Conservation (phyloP, 2,329 filamentous ascomycete species). For the Stagonosporopsis tanaceti region DNA sequence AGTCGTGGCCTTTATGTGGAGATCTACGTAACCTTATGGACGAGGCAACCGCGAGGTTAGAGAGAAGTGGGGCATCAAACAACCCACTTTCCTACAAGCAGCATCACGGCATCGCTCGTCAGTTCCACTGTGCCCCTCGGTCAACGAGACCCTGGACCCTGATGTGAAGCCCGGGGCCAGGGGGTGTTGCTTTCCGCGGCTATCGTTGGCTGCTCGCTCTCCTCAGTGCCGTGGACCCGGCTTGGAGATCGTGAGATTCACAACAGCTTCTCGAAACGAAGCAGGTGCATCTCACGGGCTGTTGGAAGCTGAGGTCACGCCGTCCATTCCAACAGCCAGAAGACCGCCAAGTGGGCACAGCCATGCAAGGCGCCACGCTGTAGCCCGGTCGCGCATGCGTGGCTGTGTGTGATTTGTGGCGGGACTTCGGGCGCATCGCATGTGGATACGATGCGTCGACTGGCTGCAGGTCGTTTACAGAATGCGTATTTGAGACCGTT, state of each 20-base stretch:
- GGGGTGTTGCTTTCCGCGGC: neutral
- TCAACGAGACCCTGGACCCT: conserved; percentile 12
- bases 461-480: conserved; percentile 13
- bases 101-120: conserved; percentile 19
- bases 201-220: conserved; percentile 5
- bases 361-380: conserved; percentile 24
- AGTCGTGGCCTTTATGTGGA: conserved; percentile 13
- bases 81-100: conserved; percentile 5
- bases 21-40: conserved; percentile 9
- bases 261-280: conserved; percentile 16
- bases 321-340: conserved; percentile 7
- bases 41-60: conserved; percentile 14
- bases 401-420: conserved; percentile 26
- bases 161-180: conserved; percentile 4
- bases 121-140: conserved; percentile 17
- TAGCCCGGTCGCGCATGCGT: conserved; percentile 17
- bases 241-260: conserved; percentile 15
- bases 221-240: conserved; percentile 16
- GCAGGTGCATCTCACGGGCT: conserved; percentile 10
- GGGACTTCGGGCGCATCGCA: conserved; percentile 13
- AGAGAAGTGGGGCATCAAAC: conserved; percentile 15
- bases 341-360: conserved; percentile 21
- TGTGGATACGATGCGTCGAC: conserved; percentile 15
- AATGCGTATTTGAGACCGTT: conserved; percentile 16
- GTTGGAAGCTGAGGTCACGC: conserved; percentile 18